Evolutionary conservation across 306 rosid species (phyloP), one percentile per base, ranked within the genome.

Genomic region (Quercus berberidifolia): DNA sequence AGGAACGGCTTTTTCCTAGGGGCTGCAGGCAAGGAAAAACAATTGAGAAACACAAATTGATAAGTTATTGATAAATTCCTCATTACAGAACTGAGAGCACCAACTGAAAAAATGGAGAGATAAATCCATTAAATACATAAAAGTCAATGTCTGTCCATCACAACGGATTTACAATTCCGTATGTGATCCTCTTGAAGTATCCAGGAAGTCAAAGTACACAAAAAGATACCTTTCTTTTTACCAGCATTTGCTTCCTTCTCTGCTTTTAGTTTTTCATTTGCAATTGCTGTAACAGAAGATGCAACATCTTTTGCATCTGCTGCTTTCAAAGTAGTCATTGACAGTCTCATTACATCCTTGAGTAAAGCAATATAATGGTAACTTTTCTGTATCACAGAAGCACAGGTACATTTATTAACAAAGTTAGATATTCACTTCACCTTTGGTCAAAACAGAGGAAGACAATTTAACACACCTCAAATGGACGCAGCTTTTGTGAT

Each of bases 231-330:
- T 86, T 91, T 96, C 94, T 87, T 95, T 90, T 93, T 96, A 46
- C 97, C 92, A 83, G 97, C 89, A 85, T 86, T 91, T 41, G 94
- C 91, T 82, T 93, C 97, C 87, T 93, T 96, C 82, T 96, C 99
- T 21, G 92, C 92, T 82, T 89, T 96, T 73, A 96, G 68, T 89
- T 93, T 96, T 79, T 96, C 97, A 77, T 93, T 96, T 12, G 97
- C 97, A 90, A 96, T 89, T 69, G 99, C 97, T 5, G 97, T 83
- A 70, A 90, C 51, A 0, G 99, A 96, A 43, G 98, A 96, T 14
- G 99, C 93, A 64, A 91, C 92, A 2, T 93, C 99, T 83, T 96
- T 96, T 5, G 98, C 98, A 83, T 96, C 99, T n/a, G 98, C 87
- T 59, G 94, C 99, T 91, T 93, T 93, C 78, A 96, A 82, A 15